Evolutionary conservation across 768 basidiomycete species (phyloP).

Genomic region (Boletus reticulatus): DNA sequence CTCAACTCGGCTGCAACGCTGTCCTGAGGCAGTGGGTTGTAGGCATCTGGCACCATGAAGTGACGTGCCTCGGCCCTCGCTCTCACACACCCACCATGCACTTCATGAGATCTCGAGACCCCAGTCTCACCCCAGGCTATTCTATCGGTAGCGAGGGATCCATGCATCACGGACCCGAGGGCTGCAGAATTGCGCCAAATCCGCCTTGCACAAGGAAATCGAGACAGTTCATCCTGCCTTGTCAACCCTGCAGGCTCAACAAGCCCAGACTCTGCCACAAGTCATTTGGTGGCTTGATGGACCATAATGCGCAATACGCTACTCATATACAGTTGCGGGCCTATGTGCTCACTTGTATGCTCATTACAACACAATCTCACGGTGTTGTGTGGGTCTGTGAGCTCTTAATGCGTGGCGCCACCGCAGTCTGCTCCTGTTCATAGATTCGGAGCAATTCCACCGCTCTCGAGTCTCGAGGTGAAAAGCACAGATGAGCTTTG

Average conservation of each 20-base stretch:
- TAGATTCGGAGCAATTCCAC: neutral
- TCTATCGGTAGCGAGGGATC: constrained; percentile 12
- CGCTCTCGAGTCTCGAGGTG: neutral
- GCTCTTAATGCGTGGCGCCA: constrained; percentile 19
- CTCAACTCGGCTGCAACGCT: constrained; percentile 13
- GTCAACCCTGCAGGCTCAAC: neutral
- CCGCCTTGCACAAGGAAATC: neutral
- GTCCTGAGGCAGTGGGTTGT: constrained; percentile 7
- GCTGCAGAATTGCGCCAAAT: neutral
- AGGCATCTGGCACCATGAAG: constrained; percentile 9
- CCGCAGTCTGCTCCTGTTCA: constrained; percentile 11
- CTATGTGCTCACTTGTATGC: neutral
- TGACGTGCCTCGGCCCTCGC: constrained; percentile 7
- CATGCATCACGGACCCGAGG: constrained; percentile 18
- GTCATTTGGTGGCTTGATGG: constrained; percentile 32
- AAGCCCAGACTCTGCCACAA: constrained; percentile 16
- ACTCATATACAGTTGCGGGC: constrained; percentile 6
- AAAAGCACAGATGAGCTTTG: neutral
- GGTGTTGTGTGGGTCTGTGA: constrained; percentile 7
- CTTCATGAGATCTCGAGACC: constrained; percentile 1
- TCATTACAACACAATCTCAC: constrained; percentile 6
- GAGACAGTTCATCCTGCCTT: neutral
- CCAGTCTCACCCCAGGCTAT: neutral
- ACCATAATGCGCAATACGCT: constrained; percentile 2
- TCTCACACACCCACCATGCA: constrained; percentile 9